A percentile compares a stretch with the other conserved stretches of the same genome.
These are phyloP conservation scores for Penstemon newberryi DNA, from an alignment of 257 asterid genomes.

Conservation along the genomic window DNA sequence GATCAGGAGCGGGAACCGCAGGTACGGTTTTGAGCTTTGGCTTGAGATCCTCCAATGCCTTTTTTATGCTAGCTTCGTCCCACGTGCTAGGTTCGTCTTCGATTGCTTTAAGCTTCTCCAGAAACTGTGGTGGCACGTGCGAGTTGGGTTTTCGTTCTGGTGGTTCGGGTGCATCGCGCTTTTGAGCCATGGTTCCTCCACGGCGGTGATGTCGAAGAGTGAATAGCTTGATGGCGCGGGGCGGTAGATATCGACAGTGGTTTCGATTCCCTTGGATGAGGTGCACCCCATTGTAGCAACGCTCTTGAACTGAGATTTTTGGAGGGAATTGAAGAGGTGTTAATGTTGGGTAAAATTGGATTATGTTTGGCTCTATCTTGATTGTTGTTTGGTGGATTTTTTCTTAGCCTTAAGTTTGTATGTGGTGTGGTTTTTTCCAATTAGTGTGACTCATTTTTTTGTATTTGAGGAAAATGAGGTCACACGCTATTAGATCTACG, in stretches of 20 bases:
- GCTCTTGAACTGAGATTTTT: not conserved
- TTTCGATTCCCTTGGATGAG: slow-evolving; percentile 66
- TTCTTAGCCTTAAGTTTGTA: slow-evolving; percentile 14
- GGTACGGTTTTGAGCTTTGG: slow-evolving; percentile 35
- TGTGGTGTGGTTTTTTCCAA: slow-evolving; percentile 25
- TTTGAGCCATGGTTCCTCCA: slow-evolving; percentile 86
- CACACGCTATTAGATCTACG: not conserved
- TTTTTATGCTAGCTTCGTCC: slow-evolving; percentile 75
- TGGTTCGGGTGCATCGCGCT: slow-evolving; percentile 11
- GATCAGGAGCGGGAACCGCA: not conserved
- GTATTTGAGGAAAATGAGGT: slow-evolving; percentile 12
- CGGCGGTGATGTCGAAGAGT: slow-evolving; percentile 67
- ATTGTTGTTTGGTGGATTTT: not conserved
- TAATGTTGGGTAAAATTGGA: not conserved
- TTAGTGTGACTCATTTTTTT: slow-evolving; percentile 3
- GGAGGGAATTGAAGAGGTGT: slow-evolving; percentile 28
- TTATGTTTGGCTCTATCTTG: not conserved
- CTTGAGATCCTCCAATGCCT: slow-evolving; percentile 67
- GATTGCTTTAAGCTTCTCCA: slow-evolving; percentile 69
- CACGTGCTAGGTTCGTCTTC: slow-evolving; percentile 80
- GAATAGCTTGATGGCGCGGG: slow-evolving; percentile 81
- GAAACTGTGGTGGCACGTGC: slow-evolving; percentile 49
- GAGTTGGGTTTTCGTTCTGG: slow-evolving; percentile 35
- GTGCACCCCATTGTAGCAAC: slow-evolving; percentile 67
- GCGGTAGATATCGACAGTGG: slow-evolving; percentile 63